These are phyloP conservation scores for Hondaea fermentalgiana DNA, from an alignment of 108 stramenopile species.

Conservation along the genomic window DNA sequence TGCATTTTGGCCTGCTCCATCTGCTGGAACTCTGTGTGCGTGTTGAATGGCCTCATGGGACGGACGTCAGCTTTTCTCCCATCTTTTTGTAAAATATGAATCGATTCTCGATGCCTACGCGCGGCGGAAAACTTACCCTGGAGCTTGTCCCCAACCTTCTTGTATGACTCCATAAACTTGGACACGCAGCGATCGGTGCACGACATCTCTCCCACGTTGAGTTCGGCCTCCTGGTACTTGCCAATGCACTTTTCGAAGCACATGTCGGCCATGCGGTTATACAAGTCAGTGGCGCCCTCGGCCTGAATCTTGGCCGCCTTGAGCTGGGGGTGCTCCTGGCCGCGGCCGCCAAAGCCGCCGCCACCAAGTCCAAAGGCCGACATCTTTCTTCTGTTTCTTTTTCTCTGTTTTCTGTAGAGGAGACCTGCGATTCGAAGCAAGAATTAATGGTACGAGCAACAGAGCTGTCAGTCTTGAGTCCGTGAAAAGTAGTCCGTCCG, in stretches of 20 bases:
- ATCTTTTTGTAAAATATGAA: background rate
- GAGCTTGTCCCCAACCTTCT: conserved; percentile 69
- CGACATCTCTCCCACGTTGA: conserved; percentile 85
- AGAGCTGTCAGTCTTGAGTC: too few species aligned
- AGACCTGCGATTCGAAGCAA: too few species aligned
- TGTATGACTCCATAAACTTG: conserved; percentile 84
- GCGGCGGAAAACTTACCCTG: conserved; percentile 30
- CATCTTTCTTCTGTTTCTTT: background rate
- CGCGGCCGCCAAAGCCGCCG: conserved; percentile 16
- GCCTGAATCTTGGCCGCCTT: conserved; percentile 74
- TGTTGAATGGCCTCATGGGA: background rate
- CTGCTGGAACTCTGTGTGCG: background rate
- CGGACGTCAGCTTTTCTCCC: background rate
- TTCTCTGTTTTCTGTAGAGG: too few species aligned
- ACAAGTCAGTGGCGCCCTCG: conserved; percentile 92
- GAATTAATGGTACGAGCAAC: too few species aligned
- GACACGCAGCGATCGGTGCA: conserved; percentile 86
- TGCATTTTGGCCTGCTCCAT: background rate
- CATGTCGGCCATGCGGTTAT: conserved; percentile 77
- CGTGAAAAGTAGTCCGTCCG: too few species aligned
- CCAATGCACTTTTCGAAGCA: conserved; percentile 87
- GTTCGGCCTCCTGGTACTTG: conserved; percentile 73
- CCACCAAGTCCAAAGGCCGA: background rate
- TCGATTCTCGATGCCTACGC: background rate
- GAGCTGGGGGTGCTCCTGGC: conserved; percentile 18